These are phyloP conservation scores for Diaporthe sp. DNA, from an alignment of 2,329 filamentous ascomycete genomes.

Conservation along the genomic window DNA sequence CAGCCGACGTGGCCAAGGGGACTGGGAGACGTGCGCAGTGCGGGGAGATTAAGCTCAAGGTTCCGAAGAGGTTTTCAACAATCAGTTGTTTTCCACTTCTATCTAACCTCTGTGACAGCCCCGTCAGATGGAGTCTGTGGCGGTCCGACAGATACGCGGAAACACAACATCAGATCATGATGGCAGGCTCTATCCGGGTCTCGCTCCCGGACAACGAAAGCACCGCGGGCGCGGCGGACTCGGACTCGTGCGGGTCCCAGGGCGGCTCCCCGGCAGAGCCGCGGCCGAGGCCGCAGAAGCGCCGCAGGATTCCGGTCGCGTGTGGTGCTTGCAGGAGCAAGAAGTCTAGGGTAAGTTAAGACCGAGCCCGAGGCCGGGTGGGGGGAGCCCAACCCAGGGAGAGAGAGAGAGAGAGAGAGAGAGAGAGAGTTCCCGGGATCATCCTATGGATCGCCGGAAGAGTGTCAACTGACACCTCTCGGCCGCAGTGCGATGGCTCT, in stretches of 20 bases:
- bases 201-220: conserved; percentile 35
- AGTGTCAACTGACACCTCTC: conserved; percentile 16
- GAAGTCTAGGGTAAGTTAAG: conserved; percentile 38
- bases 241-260: conserved; percentile 2
- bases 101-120: conserved; percentile 20
- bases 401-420: background rate
- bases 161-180: conserved; percentile 27
- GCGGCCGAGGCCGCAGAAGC: conserved; percentile 37
- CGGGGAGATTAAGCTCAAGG: conserved; percentile 36
- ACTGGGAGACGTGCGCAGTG: conserved; percentile 26
- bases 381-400: too few relatives aligned
- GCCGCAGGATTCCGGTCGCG: conserved; percentile 39
- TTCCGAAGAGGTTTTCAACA: conserved; percentile 19
- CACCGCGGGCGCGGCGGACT: conserved; percentile 15
- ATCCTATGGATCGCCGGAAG: background rate
- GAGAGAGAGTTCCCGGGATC: background rate
- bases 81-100: conserved; percentile 13
- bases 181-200: conserved; percentile 38
- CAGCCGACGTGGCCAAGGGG: background rate
- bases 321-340: conserved; percentile 40
- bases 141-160: conserved; percentile 33
- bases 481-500: conserved; percentile 39
- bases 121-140: background rate
- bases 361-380: too few relatives aligned
- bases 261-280: conserved; percentile 13